phyloP scores from a whole-genome alignment of 2,329 filamentous ascomycete genomes.

The Aschersonia sp. region DNA sequence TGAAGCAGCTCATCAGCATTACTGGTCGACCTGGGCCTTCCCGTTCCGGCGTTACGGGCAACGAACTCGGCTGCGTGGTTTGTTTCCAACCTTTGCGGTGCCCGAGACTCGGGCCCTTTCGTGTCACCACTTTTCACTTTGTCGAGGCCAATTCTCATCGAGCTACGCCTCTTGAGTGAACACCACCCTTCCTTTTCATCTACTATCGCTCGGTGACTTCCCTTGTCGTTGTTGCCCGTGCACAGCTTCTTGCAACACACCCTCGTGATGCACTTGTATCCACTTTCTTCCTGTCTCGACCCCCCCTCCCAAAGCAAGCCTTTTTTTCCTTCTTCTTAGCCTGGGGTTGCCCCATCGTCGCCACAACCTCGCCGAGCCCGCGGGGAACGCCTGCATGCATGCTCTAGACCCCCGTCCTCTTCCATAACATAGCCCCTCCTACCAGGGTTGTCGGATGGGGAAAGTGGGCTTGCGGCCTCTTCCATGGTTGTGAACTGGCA shows the following conservation, averaged over 20 bases:
- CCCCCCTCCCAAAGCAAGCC: background rate
- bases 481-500: background rate
- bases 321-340: background rate
- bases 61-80: too few species aligned
- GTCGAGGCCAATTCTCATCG: too few species aligned
- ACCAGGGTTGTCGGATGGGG: background rate
- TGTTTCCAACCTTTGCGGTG: too few species aligned
- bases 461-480: background rate
- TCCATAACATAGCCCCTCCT: background rate
- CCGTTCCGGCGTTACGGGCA: too few species aligned
- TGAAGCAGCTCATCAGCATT: too few species aligned
- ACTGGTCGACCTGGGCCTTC: too few species aligned
- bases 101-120: too few species aligned
- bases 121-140: too few species aligned
- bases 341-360: background rate
- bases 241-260: background rate
- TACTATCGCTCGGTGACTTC: too few species aligned
- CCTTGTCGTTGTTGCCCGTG: background rate
- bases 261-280: background rate
- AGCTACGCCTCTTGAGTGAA: too few species aligned
- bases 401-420: background rate
- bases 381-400: background rate
- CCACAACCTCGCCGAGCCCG: background rate
- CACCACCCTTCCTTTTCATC: too few species aligned
- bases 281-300: background rate